These are phyloP conservation scores for Diutina sp. DNA, from an alignment of 1,139 yeast genomes.

Conservation along the genomic window DNA sequence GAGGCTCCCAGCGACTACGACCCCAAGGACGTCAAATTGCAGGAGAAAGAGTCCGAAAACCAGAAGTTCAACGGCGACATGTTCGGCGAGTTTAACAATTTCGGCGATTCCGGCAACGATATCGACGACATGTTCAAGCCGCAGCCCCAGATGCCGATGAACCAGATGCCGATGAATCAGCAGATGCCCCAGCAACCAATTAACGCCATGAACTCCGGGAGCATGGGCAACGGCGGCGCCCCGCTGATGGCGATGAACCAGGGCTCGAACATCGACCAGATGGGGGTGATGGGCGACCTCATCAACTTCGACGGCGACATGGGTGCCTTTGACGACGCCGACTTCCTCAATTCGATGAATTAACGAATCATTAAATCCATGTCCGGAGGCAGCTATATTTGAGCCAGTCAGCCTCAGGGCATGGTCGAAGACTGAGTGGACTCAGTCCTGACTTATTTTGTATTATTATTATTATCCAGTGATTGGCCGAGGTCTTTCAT, in stretches of 20 bases:
- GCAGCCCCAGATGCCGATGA: not conserved
- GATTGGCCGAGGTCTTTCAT: not conserved
- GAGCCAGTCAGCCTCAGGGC: too few relatives aligned
- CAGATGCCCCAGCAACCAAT: not conserved
- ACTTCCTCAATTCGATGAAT: not conserved
- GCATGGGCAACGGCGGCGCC: too few relatives aligned
- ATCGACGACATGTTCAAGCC: not conserved
- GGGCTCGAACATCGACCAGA: not conserved
- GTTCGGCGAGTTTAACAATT: not conserved
- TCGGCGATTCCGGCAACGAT: not conserved
- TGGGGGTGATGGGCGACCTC: slow-evolving; percentile 1
- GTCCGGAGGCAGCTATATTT: too few relatives aligned
- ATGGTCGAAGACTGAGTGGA: too few relatives aligned
- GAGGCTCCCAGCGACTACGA: not conserved
- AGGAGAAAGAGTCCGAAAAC: too few relatives aligned
- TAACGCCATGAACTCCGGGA: not conserved
- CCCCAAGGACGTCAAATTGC: not conserved
- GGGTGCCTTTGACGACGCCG: slow-evolving; percentile 1
- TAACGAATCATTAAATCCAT: not conserved
- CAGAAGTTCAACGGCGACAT: not conserved
- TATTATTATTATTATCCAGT: too few relatives aligned
- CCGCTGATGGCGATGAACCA: not conserved
- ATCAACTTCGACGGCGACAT: slow-evolving; percentile 1
- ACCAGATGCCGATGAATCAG: not conserved
- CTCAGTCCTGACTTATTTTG: too few relatives aligned